Evolutionary conservation across 1,139 yeast genomes (phyloP).

Genomic region (Hemisphaericaspora subhashii): DNA sequence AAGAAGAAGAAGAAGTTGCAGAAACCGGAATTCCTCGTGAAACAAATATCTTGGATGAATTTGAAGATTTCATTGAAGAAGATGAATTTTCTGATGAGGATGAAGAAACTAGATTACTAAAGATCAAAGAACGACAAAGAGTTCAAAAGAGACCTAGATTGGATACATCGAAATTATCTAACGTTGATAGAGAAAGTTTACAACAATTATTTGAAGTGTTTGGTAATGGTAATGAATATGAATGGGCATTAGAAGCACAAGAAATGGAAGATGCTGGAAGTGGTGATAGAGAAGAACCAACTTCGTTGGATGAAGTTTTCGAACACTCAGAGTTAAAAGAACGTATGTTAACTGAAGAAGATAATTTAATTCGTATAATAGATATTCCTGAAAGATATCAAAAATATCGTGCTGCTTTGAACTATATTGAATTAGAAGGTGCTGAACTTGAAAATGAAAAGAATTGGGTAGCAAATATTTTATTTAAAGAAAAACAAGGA

Average conservation of each 20-base stretch:
- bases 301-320: slow-evolving; percentile 81
- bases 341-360: slow-evolving; percentile 89
- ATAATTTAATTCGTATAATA: slow-evolving; percentile 78
- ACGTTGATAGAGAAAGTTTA: slow-evolving; percentile 86
- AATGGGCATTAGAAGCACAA: slow-evolving; percentile 95
- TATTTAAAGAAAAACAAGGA: slow-evolving; percentile 52
- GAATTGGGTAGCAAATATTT: slow-evolving; percentile 69
- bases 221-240: slow-evolving; percentile 97
- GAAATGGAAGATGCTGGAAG: slow-evolving; percentile 64
- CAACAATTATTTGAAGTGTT: slow-evolving; percentile 93
- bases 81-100: slow-evolving; percentile 95
- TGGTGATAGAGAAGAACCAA: slow-evolving; percentile 54
- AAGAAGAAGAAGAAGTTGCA: slow-evolving; percentile 31
- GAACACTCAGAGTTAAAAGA: slow-evolving; percentile 93
- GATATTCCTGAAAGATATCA: slow-evolving; percentile 95
- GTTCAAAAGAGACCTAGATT: slow-evolving; percentile 38
- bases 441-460: slow-evolving; percentile 73
- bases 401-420: slow-evolving; percentile 62
- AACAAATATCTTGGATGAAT: slow-evolving; percentile 65
- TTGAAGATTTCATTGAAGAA: slow-evolving; percentile 96
- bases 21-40: slow-evolving; percentile 34
- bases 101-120: slow-evolving; percentile 38
- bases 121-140: slow-evolving; percentile 41
- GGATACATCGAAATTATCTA: slow-evolving; percentile 64
- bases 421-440: slow-evolving; percentile 64